phyloP scores from a whole-genome alignment of 2,329 filamentous ascomycete species.

The Cordyceps tenuipes region DNA sequence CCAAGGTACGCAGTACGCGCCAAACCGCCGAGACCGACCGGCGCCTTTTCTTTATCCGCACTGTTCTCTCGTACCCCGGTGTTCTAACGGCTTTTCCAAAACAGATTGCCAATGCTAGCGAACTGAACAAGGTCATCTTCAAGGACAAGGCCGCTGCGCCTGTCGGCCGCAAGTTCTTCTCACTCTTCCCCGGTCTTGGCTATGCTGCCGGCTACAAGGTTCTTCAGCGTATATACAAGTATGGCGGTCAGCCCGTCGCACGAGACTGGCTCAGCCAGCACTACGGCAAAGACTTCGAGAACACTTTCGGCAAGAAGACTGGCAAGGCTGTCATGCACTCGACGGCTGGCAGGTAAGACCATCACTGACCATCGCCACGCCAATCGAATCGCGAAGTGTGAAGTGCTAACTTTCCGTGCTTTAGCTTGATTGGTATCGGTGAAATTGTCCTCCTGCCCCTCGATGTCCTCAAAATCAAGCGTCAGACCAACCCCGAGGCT shows the following conservation, averaged over 20 bases:
- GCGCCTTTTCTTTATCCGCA: not conserved
- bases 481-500: slow-evolving; percentile 96
- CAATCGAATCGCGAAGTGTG: not conserved
- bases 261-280: slow-evolving; percentile 78
- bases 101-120: slow-evolving; percentile 33
- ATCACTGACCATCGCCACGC: not conserved
- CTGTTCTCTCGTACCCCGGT: not conserved
- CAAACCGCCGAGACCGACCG: not conserved
- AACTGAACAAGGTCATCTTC: slow-evolving; percentile 90
- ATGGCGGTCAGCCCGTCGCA: slow-evolving; percentile 91
- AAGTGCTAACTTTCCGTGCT: slow-evolving; percentile 14
- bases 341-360: slow-evolving; percentile 71
- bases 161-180: slow-evolving; percentile 72
- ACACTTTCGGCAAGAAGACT: slow-evolving; percentile 87
- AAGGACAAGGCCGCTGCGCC: slow-evolving; percentile 73
- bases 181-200: slow-evolving; percentile 90
- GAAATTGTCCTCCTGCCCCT: slow-evolving; percentile 93
- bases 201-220: slow-evolving; percentile 98
- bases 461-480: slow-evolving; percentile 98
- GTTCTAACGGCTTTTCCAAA: slow-evolving; percentile 14
- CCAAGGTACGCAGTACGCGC: slow-evolving; percentile 47
- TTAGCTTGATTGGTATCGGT: slow-evolving; percentile 86
- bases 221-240: slow-evolving; percentile 96
- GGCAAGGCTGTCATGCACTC: slow-evolving; percentile 98
- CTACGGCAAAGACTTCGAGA: slow-evolving; percentile 77